A percentile compares a stretch with the other conserved stretches of the same genome.
Conservation (phyloP, 73 alveolate genomes). For the Stentor roeselii region DNA sequence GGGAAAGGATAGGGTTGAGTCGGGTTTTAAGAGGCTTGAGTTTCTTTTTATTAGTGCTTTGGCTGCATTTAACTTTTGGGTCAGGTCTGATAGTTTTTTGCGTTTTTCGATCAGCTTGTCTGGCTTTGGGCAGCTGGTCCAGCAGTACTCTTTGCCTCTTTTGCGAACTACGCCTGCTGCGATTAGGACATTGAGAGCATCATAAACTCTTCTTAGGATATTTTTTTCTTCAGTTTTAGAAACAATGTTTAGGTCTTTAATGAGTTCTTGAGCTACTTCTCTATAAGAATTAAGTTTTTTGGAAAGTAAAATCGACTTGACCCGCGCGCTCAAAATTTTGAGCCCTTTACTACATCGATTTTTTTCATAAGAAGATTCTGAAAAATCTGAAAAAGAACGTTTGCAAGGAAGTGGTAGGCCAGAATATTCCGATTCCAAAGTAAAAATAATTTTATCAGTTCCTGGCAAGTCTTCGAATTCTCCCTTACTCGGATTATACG, state of each 20-base stretch:
- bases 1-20: neutral
- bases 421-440: neutral
- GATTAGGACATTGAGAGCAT: constrained; percentile 21
- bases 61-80: neutral
- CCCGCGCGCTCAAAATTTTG: neutral
- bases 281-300: neutral
- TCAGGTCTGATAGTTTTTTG: neutral
- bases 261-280: constrained; percentile 5
- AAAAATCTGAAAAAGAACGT: neutral
- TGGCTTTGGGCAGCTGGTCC: no score
- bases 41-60: neutral
- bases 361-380: neutral
- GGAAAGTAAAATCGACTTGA: neutral
- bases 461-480: neutral
- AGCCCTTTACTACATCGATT: neutral
- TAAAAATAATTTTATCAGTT: no score
- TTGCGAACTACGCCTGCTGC: constrained; percentile 18
- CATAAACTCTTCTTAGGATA: constrained; percentile 15
- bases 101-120: no score
- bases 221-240: neutral
- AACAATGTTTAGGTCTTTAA: neutral
- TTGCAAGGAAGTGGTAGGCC: neutral
- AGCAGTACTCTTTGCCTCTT: constrained; percentile 1
- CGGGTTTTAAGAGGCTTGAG: neutral
- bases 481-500: neutral